Percentiles rank a stretch among this genome's conserved stretches.
phyloP scores from a whole-genome alignment of 1,284 basidiomycete species.

The Prillingera fragicola region DNA sequence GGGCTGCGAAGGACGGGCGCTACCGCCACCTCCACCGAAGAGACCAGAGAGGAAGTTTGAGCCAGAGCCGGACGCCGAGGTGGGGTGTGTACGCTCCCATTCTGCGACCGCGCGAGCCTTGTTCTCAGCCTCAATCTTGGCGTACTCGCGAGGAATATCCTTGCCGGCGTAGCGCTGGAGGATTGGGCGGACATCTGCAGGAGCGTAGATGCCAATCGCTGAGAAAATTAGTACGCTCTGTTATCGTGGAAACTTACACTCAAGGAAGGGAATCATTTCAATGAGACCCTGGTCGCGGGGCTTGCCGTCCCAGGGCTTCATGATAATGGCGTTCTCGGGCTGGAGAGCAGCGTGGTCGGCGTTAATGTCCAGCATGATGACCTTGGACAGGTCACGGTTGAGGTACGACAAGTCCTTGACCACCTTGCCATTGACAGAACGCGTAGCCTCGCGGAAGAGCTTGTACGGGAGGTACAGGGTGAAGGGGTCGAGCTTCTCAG shows the following conservation, averaged over 20 bases:
- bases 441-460: conserved; percentile 84
- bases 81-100: conserved; percentile 63
- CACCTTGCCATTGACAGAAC: conserved; percentile 67
- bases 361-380: conserved; percentile 80
- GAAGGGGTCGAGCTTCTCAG: conserved; percentile 93
- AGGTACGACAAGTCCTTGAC: conserved; percentile 90
- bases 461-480: conserved; percentile 82
- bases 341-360: conserved; percentile 71
- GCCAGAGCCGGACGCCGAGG: conserved; percentile 25
- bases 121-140: conserved; percentile 72
- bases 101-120: conserved; percentile 73
- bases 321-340: conserved; percentile 80
- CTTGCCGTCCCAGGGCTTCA: conserved; percentile 84
- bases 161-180: conserved; percentile 78
- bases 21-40: conserved; percentile 53
- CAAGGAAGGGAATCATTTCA: conserved; percentile 91
- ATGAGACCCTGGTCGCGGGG: conserved; percentile 72
- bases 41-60: conserved; percentile 54
- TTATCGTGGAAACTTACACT: conserved; percentile 60
- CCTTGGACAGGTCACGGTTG: conserved; percentile 88
- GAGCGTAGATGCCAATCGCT: conserved; percentile 84
- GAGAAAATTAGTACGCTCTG: conserved; percentile 2
- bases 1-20: conserved; percentile 51
- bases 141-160: conserved; percentile 84
- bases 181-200: conserved; percentile 79